These are phyloP conservation scores for Auriscalpium microsporum DNA, from an alignment of 768 basidiomycete species.

Conservation along the genomic window DNA sequence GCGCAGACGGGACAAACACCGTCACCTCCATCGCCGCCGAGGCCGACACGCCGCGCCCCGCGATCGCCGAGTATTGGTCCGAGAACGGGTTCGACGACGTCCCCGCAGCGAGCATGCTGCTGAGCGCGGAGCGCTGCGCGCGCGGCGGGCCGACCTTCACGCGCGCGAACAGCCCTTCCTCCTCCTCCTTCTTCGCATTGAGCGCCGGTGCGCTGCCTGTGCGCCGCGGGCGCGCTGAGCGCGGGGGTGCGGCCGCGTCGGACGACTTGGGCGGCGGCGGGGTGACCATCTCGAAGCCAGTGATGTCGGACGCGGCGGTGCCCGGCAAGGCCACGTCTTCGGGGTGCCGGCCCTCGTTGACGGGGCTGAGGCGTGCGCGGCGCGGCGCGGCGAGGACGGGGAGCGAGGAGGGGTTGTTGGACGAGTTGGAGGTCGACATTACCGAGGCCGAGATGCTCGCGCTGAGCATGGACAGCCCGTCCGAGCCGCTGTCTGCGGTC, in stretches of 20 bases:
- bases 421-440: slow-evolving; percentile 48
- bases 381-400: slow-evolving; percentile 25
- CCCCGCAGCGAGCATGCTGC: slow-evolving; percentile 61
- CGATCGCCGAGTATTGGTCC: slow-evolving; percentile 78
- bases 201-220: slow-evolving; percentile 9
- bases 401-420: slow-evolving; percentile 41
- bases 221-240: not conserved
- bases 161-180: slow-evolving; percentile 38
- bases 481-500: slow-evolving; percentile 56
- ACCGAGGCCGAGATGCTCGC: slow-evolving; percentile 37
- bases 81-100: slow-evolving; percentile 77
- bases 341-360: slow-evolving; percentile 22
- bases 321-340: slow-evolving; percentile 21
- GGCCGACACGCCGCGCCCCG: slow-evolving; percentile 57
- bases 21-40: slow-evolving; percentile 54
- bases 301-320: slow-evolving; percentile 25
- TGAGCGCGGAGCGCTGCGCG: slow-evolving; percentile 54
- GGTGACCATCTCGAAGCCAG: slow-evolving; percentile 48
- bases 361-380: slow-evolving; percentile 52
- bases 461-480: slow-evolving; percentile 52
- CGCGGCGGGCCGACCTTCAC: slow-evolving; percentile 37
- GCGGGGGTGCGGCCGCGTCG: not conserved
- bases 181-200: slow-evolving; percentile 14
- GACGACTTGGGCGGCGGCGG: slow-evolving; percentile 25
- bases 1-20: slow-evolving; percentile 81